Conservation (phyloP, 331 rosid species). For the Quercus lobata region DNA sequence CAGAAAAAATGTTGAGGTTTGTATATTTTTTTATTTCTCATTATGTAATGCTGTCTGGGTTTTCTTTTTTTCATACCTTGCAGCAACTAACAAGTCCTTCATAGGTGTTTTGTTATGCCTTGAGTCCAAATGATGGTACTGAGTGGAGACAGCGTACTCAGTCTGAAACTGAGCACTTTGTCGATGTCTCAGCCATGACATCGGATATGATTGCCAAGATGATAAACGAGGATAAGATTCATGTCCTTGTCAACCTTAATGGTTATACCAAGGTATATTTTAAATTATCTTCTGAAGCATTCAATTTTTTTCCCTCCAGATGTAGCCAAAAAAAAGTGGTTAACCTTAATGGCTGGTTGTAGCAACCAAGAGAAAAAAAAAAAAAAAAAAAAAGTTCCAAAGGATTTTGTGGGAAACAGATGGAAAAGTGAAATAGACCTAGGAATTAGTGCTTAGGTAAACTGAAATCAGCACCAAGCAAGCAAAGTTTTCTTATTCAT, state of each 20-base stretch:
- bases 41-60: not conserved
- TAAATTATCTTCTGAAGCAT: too few relatives aligned
- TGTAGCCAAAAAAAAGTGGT: too few relatives aligned
- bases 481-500: too few relatives aligned
- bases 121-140: slow-evolving; percentile 89
- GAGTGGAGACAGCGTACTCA: slow-evolving; percentile 95
- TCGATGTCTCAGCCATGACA: slow-evolving; percentile 87
- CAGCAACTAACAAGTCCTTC: not conserved
- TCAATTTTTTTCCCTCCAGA: too few relatives aligned
- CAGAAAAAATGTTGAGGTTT: slow-evolving; percentile 85
- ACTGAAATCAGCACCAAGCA: too few relatives aligned
- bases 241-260: slow-evolving; percentile 86
- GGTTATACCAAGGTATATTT: slow-evolving; percentile 89
- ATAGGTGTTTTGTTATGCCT: slow-evolving; percentile 92
- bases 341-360: too few relatives aligned
- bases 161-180: slow-evolving; percentile 87
- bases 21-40: not conserved
- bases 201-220: slow-evolving; percentile 87
- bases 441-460: too few relatives aligned
- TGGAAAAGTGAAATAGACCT: too few relatives aligned
- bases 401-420: too few relatives aligned
- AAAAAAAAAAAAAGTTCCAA: too few relatives aligned
- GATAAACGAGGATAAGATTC: slow-evolving; percentile 83
- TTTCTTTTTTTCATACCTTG: too few relatives aligned
- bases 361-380: too few relatives aligned